Base-by-base conservation (phyloP, 1,139 yeast genomes). In the Hyphopichia burtonii region DNA sequence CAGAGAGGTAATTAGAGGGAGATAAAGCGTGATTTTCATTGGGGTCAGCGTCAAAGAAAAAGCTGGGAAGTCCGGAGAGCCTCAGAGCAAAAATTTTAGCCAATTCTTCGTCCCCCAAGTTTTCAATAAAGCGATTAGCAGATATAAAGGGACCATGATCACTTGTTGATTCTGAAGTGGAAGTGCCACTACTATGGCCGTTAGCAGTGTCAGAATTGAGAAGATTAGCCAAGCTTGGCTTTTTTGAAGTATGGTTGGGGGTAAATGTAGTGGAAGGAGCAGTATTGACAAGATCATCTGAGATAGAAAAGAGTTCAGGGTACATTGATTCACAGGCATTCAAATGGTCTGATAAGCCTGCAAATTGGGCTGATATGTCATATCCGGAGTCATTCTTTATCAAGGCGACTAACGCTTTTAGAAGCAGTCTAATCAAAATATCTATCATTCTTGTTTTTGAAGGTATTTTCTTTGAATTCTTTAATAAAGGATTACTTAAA, bases 311-410 rank as follows among this genome's bases (percentile, higher is more conserved):
- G 7, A 58, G 36, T 12, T 56, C 57, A 4, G 66, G 65, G 40
- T 49, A 60, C 5, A 56, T 44, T 4, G 34, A 36, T 31, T 46
- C 52, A 19, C 56, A 44, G 2, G 49, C 44, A 8, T 41, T 37
- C 37, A 63, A 51, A 40, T 58, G 61, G 3, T 49, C 50, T 2
- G 25, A 23, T 16, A 63, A 49, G 4, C 55, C 52, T 8, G 51
- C 48, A 7, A 50, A 40, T 16, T 41, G 45, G 11, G 43, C 41
- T 14, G 44, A 35, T 14, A 52, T 53, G 34, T 56, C 47, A 15
- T 41, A 39, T 1, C 44, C 41, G 2, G 44, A 25, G 12, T 48
- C 53, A 9, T 42, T 37, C 2, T 51, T 44, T 41, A 55, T 41
- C 2, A 49, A 41, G 20, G 49, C 47, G 4, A 61, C 35, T 27